Evolutionary conservation across 805 yeast genomes (phyloP).

Genomic region (Candida awuae): DNA sequence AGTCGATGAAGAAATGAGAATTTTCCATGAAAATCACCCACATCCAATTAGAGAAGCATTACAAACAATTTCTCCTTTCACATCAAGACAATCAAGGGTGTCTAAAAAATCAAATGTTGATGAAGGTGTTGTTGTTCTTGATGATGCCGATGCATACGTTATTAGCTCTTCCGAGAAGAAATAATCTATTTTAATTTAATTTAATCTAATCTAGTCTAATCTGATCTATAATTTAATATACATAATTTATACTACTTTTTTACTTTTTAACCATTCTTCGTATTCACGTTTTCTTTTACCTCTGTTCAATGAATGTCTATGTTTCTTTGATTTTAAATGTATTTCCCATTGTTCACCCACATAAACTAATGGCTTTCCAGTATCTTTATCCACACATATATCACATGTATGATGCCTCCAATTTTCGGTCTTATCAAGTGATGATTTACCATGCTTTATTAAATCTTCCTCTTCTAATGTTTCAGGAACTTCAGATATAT

Average conservation of each 20-base stretch:
- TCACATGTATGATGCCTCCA: constrained; percentile 71
- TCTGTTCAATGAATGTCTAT: constrained; percentile 42
- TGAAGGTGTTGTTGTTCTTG: constrained; percentile 14
- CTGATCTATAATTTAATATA: background rate
- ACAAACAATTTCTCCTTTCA: constrained; percentile 10
- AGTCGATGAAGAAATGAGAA: constrained; percentile 29
- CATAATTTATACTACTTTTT: background rate
- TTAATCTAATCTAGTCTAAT: background rate
- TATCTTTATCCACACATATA: constrained; percentile 47
- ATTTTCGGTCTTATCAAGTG: constrained; percentile 14
- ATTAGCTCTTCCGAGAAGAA: constrained; percentile 21
- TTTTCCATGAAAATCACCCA: constrained; percentile 12
- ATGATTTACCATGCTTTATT: constrained; percentile 9
- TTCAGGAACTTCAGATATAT: constrained; percentile 15
- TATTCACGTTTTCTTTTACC: constrained; percentile 46
- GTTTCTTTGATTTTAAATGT: constrained; percentile 65
- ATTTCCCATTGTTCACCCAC: constrained; percentile 70
- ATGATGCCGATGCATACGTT: constrained; percentile 11
- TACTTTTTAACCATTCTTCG: constrained; percentile 32
- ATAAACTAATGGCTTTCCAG: constrained; percentile 47
- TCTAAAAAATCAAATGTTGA: constrained; percentile 12
- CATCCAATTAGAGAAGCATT: constrained; percentile 13
- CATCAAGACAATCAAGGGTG: constrained; percentile 6
- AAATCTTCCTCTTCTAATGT: constrained; percentile 11
- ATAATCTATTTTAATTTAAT: background rate